phyloP scores from a whole-genome alignment of 2,329 filamentous ascomycete species.

The Clonostachys solani region DNA sequence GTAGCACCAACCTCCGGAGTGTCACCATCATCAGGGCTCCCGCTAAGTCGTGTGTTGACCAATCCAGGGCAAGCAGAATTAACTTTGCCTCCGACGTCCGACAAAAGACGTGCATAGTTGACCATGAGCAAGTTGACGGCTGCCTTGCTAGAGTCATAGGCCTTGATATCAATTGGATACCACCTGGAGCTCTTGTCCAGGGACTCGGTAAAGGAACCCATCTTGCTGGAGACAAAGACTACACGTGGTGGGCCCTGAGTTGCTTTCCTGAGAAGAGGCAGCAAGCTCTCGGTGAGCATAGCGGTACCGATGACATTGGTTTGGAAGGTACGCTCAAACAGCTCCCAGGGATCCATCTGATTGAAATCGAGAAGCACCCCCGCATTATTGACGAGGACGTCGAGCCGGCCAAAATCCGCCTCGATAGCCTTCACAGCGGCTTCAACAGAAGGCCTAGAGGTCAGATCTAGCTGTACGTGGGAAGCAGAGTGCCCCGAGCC shows the following conservation, averaged over 20 bases:
- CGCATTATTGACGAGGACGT: slow-evolving; percentile 55
- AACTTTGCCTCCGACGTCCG: slow-evolving; percentile 20
- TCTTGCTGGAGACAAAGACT: slow-evolving; percentile 22
- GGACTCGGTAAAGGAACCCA: slow-evolving; percentile 18
- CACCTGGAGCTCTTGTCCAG: neutral
- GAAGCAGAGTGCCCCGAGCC: neutral
- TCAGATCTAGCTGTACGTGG: slow-evolving; percentile 50
- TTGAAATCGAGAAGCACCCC: slow-evolving; percentile 34
- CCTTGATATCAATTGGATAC: neutral
- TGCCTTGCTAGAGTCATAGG: neutral
- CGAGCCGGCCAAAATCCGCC: slow-evolving; percentile 40
- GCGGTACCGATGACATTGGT: slow-evolving; percentile 23
- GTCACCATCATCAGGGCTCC: slow-evolving; percentile 4
- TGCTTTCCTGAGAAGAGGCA: slow-evolving; percentile 20
- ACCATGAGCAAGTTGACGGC: slow-evolving; percentile 19
- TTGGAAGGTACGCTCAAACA: slow-evolving; percentile 45
- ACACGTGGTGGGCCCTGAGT: slow-evolving; percentile 9
- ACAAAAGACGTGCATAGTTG: slow-evolving; percentile 22
- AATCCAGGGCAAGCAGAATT: slow-evolving; percentile 30
- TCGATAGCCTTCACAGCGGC: slow-evolving; percentile 46
- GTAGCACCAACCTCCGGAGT: slow-evolving; percentile 17
- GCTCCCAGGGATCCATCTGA: slow-evolving; percentile 33
- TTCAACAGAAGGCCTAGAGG: slow-evolving; percentile 52
- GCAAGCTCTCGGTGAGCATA: slow-evolving; percentile 18
- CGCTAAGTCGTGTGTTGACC: slow-evolving; percentile 20